Conservation (phyloP, 257 asterid species). For the Plantago elongata region DNA sequence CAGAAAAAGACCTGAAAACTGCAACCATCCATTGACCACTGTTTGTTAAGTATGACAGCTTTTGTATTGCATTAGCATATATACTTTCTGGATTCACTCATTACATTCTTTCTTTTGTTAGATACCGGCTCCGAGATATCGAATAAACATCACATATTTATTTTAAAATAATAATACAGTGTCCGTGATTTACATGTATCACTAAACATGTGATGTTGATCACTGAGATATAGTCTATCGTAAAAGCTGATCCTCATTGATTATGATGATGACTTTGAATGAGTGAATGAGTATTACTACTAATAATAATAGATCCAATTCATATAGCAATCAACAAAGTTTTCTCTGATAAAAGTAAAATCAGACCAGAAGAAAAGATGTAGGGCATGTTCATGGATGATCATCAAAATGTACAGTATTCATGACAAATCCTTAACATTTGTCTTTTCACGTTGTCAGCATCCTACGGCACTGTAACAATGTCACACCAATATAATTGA, state of each 20-base stretch:
- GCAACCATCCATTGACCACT: not conserved
- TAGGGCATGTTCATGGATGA: constrained; percentile 27
- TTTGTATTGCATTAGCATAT: not conserved
- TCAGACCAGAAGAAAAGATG: constrained; percentile 16
- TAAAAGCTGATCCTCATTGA: no score
- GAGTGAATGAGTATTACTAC: constrained; percentile 15
- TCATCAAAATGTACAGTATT: constrained; percentile 34
- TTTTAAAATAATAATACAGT: no score
- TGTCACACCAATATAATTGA: not conserved
- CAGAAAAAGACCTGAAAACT: not conserved
- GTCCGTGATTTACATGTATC: no score
- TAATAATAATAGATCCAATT: constrained; percentile 33
- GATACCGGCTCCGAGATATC: no score
- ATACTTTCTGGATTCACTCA: not conserved
- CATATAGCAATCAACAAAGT: constrained; percentile 26
- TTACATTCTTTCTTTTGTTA: constrained; percentile 5
- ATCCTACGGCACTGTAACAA: constrained; percentile 6
- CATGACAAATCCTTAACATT: constrained; percentile 50
- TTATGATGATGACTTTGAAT: constrained; percentile 21
- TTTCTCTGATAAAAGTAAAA: constrained; percentile 19
- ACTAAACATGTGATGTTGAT: no score
- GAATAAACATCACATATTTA: no score
- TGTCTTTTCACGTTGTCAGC: constrained; percentile 48
- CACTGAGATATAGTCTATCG: no score
- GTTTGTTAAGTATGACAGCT: constrained; percentile 1